Percentiles rank a stretch among this genome's conserved stretches.
phyloP scores from a whole-genome alignment of 176 grass and related monocot genomes.

The Panicum miliaceum region DNA sequence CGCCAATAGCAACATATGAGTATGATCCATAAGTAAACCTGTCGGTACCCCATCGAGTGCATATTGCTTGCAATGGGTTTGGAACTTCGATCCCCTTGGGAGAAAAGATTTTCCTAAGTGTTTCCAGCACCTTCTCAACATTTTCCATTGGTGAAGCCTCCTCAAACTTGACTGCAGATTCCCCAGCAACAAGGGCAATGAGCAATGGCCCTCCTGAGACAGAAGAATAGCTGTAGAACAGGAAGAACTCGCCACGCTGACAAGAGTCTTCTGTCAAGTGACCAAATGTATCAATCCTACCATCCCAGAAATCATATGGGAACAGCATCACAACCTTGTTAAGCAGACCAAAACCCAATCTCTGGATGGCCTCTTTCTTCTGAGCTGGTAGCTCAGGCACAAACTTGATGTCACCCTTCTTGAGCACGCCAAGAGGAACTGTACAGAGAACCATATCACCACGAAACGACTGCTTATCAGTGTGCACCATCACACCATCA shows the following conservation, averaged over 20 bases:
- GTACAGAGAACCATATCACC: constrained; percentile 96
- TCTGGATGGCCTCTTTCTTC: constrained; percentile 78
- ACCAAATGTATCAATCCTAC: constrained; percentile 90
- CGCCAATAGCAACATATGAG: constrained; percentile 84
- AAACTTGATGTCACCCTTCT: constrained; percentile 82
- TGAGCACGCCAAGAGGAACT: constrained; percentile 83
- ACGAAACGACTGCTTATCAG: constrained; percentile 74
- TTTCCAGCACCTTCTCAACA: constrained; percentile 72
- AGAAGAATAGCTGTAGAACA: constrained; percentile 97
- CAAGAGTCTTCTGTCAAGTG: constrained; percentile 80
- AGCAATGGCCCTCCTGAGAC: constrained; percentile 91
- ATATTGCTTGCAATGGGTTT: constrained; percentile 86
- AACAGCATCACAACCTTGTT: constrained; percentile 95
- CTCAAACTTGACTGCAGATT: constrained; percentile 92
- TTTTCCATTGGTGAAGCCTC: constrained; percentile 61
- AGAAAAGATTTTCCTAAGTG: constrained; percentile 77
- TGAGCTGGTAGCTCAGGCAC: constrained; percentile 66
- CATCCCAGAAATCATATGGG: constrained; percentile 86
- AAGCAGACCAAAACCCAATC: constrained; percentile 89
- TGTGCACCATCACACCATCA: constrained; percentile 80
- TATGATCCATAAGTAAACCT: constrained; percentile 92
- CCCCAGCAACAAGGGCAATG: constrained; percentile 92
- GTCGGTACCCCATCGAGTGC: constrained; percentile 90
- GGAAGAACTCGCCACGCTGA: constrained; percentile 82
- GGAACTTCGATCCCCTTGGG: constrained; percentile 92